Percentiles rank a stretch among this genome's conserved stretches.
Conservation (phyloP, 2,329 filamentous ascomycete genomes). For the Calonectria crousiana region DNA sequence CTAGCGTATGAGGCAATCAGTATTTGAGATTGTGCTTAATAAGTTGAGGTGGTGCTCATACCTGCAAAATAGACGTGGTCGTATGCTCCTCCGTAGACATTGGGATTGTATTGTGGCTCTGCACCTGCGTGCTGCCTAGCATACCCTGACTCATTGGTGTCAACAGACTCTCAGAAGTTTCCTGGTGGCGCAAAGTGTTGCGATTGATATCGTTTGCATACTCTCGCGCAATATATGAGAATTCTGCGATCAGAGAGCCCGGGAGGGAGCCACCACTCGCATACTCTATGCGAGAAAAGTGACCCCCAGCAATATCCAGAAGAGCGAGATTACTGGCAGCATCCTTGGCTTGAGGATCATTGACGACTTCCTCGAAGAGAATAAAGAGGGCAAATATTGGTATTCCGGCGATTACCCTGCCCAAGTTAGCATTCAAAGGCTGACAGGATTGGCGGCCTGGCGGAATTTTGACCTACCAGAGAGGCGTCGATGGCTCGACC, state of each 20-base stretch:
- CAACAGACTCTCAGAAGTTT: not conserved
- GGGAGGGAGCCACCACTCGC: constrained; percentile 31
- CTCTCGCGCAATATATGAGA: constrained; percentile 37
- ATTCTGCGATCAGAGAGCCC: constrained; percentile 33
- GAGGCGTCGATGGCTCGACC: constrained; percentile 34
- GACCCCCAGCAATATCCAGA: constrained; percentile 36
- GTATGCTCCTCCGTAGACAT: not conserved
- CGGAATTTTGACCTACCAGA: constrained; percentile 28
- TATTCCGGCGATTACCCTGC: constrained; percentile 37
- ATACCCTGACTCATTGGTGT: not conserved
- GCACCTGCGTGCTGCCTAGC: not conserved
- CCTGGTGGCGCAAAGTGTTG: not conserved
- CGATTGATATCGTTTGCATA: constrained; percentile 33
- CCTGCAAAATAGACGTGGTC: constrained; percentile 1
- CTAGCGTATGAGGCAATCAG: not conserved
- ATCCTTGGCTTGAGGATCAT: constrained; percentile 28
- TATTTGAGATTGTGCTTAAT: not conserved
- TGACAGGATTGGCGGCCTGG: not conserved
- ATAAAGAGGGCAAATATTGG: constrained; percentile 37
- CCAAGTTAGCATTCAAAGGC: not conserved
- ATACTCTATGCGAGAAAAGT: constrained; percentile 38
- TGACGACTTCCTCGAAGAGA: constrained; percentile 39
- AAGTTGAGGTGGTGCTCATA: not conserved
- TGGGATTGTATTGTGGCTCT: not conserved
- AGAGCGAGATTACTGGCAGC: constrained; percentile 33